phyloP scores from a whole-genome alignment of 2,329 filamentous ascomycete genomes.

The Penicillium sp. region DNA sequence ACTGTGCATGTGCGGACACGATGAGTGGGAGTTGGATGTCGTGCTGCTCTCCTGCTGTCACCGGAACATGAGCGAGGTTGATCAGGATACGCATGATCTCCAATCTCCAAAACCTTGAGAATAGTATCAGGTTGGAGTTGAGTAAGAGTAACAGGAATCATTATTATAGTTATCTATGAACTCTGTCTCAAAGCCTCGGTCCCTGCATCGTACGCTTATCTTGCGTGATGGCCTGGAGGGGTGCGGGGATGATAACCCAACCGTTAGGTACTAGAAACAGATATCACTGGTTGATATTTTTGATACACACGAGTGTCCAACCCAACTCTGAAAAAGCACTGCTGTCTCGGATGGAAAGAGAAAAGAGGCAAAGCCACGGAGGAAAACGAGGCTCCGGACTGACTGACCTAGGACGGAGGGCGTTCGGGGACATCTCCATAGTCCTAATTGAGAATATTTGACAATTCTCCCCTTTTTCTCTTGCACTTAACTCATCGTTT shows the following conservation, averaged over 20 bases:
- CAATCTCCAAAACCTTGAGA: background rate
- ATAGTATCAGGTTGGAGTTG: background rate
- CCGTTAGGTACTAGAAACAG: background rate
- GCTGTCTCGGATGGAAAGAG: background rate
- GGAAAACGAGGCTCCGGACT: constrained; percentile 1
- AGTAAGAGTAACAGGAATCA: background rate
- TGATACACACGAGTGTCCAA: background rate
- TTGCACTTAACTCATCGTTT: background rate
- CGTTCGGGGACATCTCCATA: background rate
- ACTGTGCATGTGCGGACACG: no score
- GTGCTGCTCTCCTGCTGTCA: background rate
- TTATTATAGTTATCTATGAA: background rate
- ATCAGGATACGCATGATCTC: background rate
- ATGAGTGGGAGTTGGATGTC: background rate
- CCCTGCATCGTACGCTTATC: background rate
- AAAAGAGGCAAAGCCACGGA: background rate
- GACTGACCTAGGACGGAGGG: background rate
- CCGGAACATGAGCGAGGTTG: background rate
- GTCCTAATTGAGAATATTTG: background rate
- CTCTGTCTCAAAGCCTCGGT: background rate
- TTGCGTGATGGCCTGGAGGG: constrained; percentile 1
- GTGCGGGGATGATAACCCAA: constrained; percentile 2
- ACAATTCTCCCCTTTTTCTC: background rate
- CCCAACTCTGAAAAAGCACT: background rate
- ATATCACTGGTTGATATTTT: background rate